Evolutionary conservation across 139 green algal genomes (phyloP).

Genomic region (Coccomyxa sp.): DNA sequence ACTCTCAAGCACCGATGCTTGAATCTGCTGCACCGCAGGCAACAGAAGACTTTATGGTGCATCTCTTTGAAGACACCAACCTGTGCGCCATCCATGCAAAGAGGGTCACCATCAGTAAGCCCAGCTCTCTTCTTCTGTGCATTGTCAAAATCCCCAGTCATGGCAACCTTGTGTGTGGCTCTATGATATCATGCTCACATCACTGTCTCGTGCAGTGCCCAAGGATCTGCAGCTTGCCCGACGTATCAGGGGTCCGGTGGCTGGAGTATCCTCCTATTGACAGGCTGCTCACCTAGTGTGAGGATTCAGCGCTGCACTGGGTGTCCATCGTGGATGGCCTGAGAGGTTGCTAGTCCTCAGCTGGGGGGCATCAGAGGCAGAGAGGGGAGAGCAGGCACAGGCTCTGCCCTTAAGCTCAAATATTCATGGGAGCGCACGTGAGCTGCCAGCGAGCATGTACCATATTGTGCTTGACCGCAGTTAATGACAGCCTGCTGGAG

Average conservation of each 20-base stretch:
- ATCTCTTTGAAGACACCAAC: conserved; percentile 94
- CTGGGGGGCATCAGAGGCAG: too few species aligned
- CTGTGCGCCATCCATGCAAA: conserved; percentile 94
- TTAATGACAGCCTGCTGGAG: too few species aligned
- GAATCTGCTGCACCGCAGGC: conserved; percentile 50
- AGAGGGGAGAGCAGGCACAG: too few species aligned
- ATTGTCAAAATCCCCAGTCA: neutral
- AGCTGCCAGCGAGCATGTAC: too few species aligned
- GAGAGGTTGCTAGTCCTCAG: too few species aligned
- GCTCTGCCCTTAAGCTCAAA: too few species aligned
- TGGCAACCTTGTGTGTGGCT: neutral
- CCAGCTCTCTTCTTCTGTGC: neutral
- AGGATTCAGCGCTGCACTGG: too few species aligned
- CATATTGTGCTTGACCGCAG: too few species aligned
- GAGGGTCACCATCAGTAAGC: conserved; percentile 86
- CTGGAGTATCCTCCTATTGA: conserved; percentile 71
- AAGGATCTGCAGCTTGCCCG: conserved; percentile 93
- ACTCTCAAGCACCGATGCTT: too few species aligned
- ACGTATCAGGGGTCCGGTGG: conserved; percentile 76
- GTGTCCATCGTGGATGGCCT: too few species aligned
- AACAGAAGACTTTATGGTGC: conserved; percentile 91
- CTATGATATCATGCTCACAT: neutral
- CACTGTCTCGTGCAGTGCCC: conserved; percentile 57
- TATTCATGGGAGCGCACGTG: too few species aligned
- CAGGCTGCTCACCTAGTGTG: too few species aligned